Evolutionary conservation across 495 filamentous ascomycete genomes (phyloP), one percentile per base, ranked within the genome.

Genomic region (Penicillium taxi): DNA sequence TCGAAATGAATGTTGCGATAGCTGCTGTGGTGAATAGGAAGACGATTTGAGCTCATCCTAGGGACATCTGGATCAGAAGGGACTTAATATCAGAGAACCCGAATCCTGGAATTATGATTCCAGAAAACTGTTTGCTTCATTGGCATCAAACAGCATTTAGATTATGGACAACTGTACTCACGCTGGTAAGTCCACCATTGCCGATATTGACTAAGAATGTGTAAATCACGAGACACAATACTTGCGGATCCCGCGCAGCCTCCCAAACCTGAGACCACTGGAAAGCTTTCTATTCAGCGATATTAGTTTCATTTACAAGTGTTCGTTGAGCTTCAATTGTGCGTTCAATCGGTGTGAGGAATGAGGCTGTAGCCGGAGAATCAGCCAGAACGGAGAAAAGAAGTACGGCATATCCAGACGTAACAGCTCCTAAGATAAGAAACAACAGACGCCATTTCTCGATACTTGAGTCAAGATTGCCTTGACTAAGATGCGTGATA

Each of bases 331-430:
- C 52, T 6, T 59, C 60, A 42, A 71, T 59, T 5, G 63, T 43
- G 11, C 59, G 60, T 15, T 71, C 64, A 5, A 15, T 21, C 3
- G 18, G 4, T 12, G 35, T 63, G 11, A 73, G 57, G 45, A 69
- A 70, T 12, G 56, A 53, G 6, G 72, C 64, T 21, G 54, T 68
- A 18, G 63, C 47, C 0, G 67, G 73, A 8, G 59, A 69, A 39
- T 75, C 71, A 0, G 73, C 73, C 30, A 77, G 54, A 26, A 70
- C 46, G 42, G 66, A 46, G 26, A 69, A 48, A 20, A 72, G 41
- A 15, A 66, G 45, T 3, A 61, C 19, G 5, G 61, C 58, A 27
- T 63, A 60, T 13, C 55, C 47, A 9, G 56, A 48, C 11, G 65
- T 67, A 15, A 72, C 50, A 2, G 48, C 44, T 8, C 66, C 67